These are phyloP conservation scores for Penicillium macrosclerotiorum DNA, from an alignment of 495 filamentous ascomycete species.

Conservation along the genomic window DNA sequence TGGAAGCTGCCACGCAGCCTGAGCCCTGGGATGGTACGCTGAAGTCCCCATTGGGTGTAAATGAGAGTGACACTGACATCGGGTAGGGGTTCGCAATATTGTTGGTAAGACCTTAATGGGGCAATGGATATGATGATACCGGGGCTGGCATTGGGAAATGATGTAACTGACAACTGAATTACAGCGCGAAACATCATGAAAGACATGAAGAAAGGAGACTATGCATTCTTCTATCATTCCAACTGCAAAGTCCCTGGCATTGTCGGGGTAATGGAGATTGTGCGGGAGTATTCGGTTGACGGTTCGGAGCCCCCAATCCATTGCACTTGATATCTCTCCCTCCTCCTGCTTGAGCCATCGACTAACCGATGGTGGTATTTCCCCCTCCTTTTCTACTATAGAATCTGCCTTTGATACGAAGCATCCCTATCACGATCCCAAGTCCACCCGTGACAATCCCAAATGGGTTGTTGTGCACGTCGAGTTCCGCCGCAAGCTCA, in stretches of 20 bases:
- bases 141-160: conserved; percentile 6
- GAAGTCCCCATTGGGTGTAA: no score
- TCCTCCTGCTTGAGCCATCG: background rate
- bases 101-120: conserved; percentile 37
- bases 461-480: conserved; percentile 92
- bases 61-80: no score
- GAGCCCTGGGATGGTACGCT: conserved; percentile 83
- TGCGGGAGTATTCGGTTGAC: conserved; percentile 75
- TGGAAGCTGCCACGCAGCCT: conserved; percentile 64
- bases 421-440: conserved; percentile 81
- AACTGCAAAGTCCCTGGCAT: conserved; percentile 90
- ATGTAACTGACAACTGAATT: conserved; percentile 15
- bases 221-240: conserved; percentile 97
- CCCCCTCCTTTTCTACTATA: background rate
- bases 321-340: no score
- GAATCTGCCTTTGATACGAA: conserved; percentile 77
- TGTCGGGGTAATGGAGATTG: conserved; percentile 91
- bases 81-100: conserved; percentile 55
- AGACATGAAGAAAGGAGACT: conserved; percentile 85
- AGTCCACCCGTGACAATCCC: conserved; percentile 67
- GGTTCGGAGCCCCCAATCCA: conserved; percentile 52
- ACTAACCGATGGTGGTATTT: conserved; percentile 7
- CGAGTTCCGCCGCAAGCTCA: conserved; percentile 76
- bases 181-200: conserved; percentile 81
- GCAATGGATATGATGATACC: background rate